These are phyloP conservation scores for Maudiozyma serrabonitensis DNA, from an alignment of 805 yeast genomes.

Conservation along the genomic window DNA sequence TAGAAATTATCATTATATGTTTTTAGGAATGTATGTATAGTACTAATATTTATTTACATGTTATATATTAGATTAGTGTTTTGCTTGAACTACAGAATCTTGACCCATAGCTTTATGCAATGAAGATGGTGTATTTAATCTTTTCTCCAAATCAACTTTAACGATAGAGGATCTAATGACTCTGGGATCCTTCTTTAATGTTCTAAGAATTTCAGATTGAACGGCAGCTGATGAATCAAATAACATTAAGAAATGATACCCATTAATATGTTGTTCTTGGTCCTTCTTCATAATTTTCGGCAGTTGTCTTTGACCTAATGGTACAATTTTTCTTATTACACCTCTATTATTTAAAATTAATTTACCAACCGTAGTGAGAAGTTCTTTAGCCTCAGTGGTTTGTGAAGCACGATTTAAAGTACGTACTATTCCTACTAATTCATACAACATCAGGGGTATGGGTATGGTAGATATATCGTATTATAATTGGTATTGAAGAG, in stretches of 20 bases:
- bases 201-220: conserved; percentile 73
- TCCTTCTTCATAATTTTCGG: conserved; percentile 78
- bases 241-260: conserved; percentile 75
- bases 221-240: conserved; percentile 83
- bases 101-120: conserved; percentile 36
- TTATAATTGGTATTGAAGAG: too few relatives aligned
- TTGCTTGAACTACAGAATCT: conserved; percentile 17
- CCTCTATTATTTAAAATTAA: conserved; percentile 84
- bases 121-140: conserved; percentile 49
- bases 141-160: conserved; percentile 46
- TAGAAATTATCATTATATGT: too few relatives aligned
- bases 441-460: conserved; percentile 59
- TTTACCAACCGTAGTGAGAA: conserved; percentile 63
- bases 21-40: too few relatives aligned
- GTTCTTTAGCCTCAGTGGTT: conserved; percentile 54
- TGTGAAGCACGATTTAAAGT: conserved; percentile 47
- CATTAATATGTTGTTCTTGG: conserved; percentile 84
- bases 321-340: conserved; percentile 73
- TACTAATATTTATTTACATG: not conserved
- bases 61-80: not conserved
- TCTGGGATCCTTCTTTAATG: conserved; percentile 82
- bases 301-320: conserved; percentile 61
- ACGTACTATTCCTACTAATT: conserved; percentile 83
- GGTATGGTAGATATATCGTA: not conserved
- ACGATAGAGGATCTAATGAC: conserved; percentile 70